These are phyloP conservation scores for Yamadazyma dendronema DNA, from an alignment of 1,139 yeast genomes.

Conservation along the genomic window DNA sequence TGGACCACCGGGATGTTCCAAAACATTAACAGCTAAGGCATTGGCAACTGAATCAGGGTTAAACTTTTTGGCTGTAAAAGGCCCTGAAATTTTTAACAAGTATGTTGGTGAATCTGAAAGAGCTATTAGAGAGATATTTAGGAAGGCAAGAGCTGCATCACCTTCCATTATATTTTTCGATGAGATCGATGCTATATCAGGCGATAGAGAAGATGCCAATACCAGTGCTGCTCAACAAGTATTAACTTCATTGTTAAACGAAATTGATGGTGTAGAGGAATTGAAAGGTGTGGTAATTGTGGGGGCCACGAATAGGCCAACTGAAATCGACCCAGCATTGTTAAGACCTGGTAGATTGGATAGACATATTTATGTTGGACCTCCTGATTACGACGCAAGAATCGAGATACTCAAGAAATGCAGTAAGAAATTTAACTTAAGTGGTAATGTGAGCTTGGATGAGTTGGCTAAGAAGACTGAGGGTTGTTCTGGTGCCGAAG, in stretches of 20 bases:
- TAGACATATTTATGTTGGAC: constrained; percentile 86
- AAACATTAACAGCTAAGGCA: constrained; percentile 91
- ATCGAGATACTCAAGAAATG: constrained; percentile 70
- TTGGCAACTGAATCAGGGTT: constrained; percentile 93
- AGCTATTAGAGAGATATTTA: constrained; percentile 82
- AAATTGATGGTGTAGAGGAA: constrained; percentile 95
- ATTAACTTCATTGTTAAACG: constrained; percentile 82
- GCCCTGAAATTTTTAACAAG: constrained; percentile 92
- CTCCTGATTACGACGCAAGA: constrained; percentile 83
- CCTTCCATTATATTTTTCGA: constrained; percentile 93
- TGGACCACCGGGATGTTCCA: constrained; percentile 98
- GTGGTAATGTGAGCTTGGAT: constrained; percentile 40
- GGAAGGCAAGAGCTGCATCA: constrained; percentile 89
- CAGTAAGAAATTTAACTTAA: constrained; percentile 54
- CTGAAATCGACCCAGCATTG: constrained; percentile 86
- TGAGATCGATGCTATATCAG: constrained; percentile 90
- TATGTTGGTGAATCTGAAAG: constrained; percentile 94
- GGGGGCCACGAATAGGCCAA: constrained; percentile 95
- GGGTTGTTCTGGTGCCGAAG: constrained; percentile 97
- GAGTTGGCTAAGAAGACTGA: constrained; percentile 64
- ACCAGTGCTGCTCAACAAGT: constrained; percentile 82
- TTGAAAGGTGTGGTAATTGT: constrained; percentile 87
- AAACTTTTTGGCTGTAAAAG: constrained; percentile 89
- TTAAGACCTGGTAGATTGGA: constrained; percentile 93
- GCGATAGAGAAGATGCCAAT: constrained; percentile 61